phyloP scores from a whole-genome alignment of 1,284 basidiomycete species.

The Microbotryum intermedium region DNA sequence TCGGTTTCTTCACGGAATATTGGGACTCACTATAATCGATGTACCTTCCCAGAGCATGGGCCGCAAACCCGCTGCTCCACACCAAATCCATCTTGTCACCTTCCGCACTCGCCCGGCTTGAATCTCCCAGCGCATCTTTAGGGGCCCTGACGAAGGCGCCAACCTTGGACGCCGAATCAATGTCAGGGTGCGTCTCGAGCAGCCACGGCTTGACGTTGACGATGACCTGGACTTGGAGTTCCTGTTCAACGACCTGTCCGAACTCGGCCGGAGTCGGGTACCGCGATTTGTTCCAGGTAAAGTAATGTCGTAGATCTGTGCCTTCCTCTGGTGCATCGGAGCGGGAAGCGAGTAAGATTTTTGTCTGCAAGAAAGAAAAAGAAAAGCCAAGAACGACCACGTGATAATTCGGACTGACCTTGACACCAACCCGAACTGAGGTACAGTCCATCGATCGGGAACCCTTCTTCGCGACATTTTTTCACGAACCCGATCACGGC shows the following conservation, averaged over 20 bases:
- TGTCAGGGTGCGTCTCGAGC: constrained; percentile 16
- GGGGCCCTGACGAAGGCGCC: constrained; percentile 18
- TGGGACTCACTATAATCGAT: background rate
- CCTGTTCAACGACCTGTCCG: constrained; percentile 11
- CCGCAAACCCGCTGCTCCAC: constrained; percentile 1
- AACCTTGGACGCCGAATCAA: constrained; percentile 2
- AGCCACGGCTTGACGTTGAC: constrained; percentile 31
- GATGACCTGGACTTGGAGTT: constrained; percentile 16
- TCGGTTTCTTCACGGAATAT: too few relatives aligned
- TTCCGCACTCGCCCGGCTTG: background rate
- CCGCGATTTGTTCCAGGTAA: constrained; percentile 13
- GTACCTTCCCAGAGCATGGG: constrained; percentile 3
- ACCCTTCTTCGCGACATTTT: constrained; percentile 9
- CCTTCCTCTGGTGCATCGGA: background rate
- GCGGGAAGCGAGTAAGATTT: background rate
- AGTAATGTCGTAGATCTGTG: constrained; percentile 18
- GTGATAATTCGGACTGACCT: background rate
- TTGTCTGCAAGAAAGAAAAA: background rate
- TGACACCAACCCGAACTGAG: constrained; percentile 25
- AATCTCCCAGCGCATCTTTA: constrained; percentile 5
- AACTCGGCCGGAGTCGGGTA: constrained; percentile 20
- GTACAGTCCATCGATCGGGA: constrained; percentile 26
- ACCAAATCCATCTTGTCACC: constrained; percentile 2
- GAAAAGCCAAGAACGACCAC: too few relatives aligned
- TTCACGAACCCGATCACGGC: constrained; percentile 22